Evolutionary conservation across 257 asterid genomes (phyloP), one percentile per base, ranked within the genome.

Genomic region (Forsythia suspensa): DNA sequence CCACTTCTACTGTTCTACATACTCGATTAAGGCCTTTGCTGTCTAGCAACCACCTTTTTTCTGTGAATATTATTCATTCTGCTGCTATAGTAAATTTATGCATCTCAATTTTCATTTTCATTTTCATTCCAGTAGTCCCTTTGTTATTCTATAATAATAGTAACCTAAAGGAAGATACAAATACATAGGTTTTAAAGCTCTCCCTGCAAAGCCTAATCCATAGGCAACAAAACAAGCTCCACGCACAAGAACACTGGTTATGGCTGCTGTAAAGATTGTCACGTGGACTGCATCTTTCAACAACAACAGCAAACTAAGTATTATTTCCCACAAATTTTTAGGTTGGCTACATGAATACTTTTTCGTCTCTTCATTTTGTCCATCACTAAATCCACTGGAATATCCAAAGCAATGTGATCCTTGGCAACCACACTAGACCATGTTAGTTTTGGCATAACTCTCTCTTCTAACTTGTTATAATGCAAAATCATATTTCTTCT

Each of bases 131-230:
- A 42, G 63, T 39, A 57, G 71, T 9, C 63, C 29, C 21, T 67
- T 68, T 40, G 29, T 36, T 65, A 71, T 67, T 75, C 52, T 72
- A 36, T 16, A 18, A 21, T 43, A 42, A 40, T n/a, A 41, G 21
- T n/a, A 55, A 72, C 21, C 20, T 75, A 74, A 42, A 72, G 29
- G n/a, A 77, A 41, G 66, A 68, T 42, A 57, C 6, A 61, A 46
- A 44, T 55, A 63, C 21, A 16, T 63, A 52, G 10, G 42, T 16
- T 9, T 70, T 68, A 38, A 10, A 48, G 15, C 67, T n/a, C 51
- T 16, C 34, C 70, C 46, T 18, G 37, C 74, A 44, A 18, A 59
- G 67, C 42, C 37, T 16, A 57, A 68, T n/a, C 41, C 18, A 46
- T 9, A 3, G 6, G 4, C 6, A 80, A 21, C 40, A 42, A 73